Conservation (phyloP, 345 rosid genomes). For the Melaleuca alternifolia region DNA sequence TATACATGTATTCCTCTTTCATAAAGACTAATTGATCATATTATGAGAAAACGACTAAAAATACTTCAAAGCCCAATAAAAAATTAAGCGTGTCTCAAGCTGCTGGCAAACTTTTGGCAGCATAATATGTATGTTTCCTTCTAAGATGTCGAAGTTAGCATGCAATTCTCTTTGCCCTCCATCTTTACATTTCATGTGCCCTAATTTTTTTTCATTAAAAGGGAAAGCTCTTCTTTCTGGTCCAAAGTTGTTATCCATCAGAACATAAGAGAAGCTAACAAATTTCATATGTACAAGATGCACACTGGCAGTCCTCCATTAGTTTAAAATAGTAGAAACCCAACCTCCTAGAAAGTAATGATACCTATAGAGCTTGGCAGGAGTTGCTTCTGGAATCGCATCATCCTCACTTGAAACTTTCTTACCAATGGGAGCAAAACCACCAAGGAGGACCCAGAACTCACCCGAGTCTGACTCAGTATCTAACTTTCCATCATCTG, state of each 20-base stretch:
- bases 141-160: not conserved
- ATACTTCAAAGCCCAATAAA: not conserved
- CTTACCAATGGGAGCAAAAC: conserved; percentile 84
- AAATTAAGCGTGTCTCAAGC: not conserved
- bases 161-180: not conserved
- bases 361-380: conserved; percentile 73
- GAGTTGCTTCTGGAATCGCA: conserved; percentile 44
- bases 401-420: conserved; percentile 77
- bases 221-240: not conserved
- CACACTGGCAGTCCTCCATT: not conserved
- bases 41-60: not conserved
- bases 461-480: conserved; percentile 93
- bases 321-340: not conserved
- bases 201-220: not conserved
- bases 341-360: not conserved
- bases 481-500: conserved; percentile 87
- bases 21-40: not conserved
- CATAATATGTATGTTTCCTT: not conserved
- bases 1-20: not conserved
- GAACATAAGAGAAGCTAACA: not conserved
- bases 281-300: not conserved
- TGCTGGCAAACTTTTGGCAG: not conserved
- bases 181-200: not conserved
- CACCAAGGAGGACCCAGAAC: conserved; percentile 93
- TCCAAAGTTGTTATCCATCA: not conserved